Evolutionary conservation across 2,329 filamentous ascomycete species (phyloP), one percentile per base, ranked within the genome.

Genomic region (Lasiodiplodia sp.): DNA sequence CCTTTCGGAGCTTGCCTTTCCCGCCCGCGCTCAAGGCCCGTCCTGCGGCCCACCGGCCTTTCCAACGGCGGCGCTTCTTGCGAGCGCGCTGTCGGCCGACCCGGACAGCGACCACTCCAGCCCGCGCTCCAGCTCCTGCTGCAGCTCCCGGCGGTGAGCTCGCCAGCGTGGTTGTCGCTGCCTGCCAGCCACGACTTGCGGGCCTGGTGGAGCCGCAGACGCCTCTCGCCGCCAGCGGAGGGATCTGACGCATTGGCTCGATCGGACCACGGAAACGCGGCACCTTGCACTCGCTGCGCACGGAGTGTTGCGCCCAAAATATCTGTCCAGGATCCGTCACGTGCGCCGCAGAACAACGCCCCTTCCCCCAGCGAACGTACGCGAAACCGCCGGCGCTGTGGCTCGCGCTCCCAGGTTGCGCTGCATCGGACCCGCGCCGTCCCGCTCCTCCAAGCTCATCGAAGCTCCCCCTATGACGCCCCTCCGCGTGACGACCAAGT

Each of bases 211-310:
- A 63, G 58, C 57, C 21, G 37, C 57, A 21, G 28, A 10, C 16
- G 58, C 58, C 58, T 31, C 40, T 28, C 25, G 23, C 40, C 28
- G 40, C 16, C n/a, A 10, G 23, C 18, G 58, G 58, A 21, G 16
- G 58, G 25, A 63, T 51, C 58, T 63, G 40, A 51, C 58, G 38
- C 57, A 47, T 44, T 34, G 57, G 40, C 57, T 49, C 57, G 38
- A 62, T 62, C 57, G 57, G 28, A 25, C 38, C 21, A 38, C 58
- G 58, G 58, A 63, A 63, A 37, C 58, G 12, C 58, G 58, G 58
- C 58, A 63, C 40, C 37, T 44, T 23, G 53, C 18, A 31, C 49
- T 53, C 57, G 57, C 56, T 25, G 56, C 57, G 57, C 57, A 60
- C 57, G 57, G 57, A 60, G 37, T 38, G 57, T 14, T 37, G 57